A percentile compares a stretch with the other conserved stretches of the same genome.
These are phyloP conservation scores for Penicillium psychrosexuale DNA, from an alignment of 2,329 filamentous ascomycete genomes.

Conservation along the genomic window DNA sequence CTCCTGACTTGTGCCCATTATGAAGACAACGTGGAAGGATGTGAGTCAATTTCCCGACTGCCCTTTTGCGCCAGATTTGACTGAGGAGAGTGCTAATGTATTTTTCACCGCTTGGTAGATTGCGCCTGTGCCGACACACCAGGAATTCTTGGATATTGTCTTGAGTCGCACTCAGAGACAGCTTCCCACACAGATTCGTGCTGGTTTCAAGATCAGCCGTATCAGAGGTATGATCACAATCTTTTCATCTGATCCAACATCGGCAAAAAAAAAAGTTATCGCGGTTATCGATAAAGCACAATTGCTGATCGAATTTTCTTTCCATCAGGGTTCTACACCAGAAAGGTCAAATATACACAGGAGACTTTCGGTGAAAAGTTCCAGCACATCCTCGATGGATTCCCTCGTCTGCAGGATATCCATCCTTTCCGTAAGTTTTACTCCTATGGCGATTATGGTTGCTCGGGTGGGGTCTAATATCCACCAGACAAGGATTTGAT, in stretches of 20 bases:
- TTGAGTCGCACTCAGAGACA: slow-evolving; percentile 89
- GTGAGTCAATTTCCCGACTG: slow-evolving; percentile 27
- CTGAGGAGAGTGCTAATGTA: slow-evolving; percentile 29
- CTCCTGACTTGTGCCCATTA: slow-evolving; percentile 38
- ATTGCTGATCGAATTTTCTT: slow-evolving; percentile 31
- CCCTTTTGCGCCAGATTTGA: neutral
- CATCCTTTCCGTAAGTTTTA: slow-evolving; percentile 74
- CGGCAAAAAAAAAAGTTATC: slow-evolving; percentile 18
- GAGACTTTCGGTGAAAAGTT: slow-evolving; percentile 97
- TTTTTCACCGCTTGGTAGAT: slow-evolving; percentile 53
- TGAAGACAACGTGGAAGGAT: slow-evolving; percentile 62
- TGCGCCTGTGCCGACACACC: slow-evolving; percentile 80
- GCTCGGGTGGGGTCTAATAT: slow-evolving; percentile 17
- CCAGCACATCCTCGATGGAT: slow-evolving; percentile 82
- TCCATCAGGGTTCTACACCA: slow-evolving; percentile 76
- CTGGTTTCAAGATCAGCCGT: slow-evolving; percentile 93
- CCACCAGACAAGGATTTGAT: slow-evolving; percentile 69
- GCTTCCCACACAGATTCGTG: slow-evolving; percentile 89
- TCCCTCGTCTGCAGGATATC: slow-evolving; percentile 88
- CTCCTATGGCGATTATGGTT: slow-evolving; percentile 10
- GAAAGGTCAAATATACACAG: slow-evolving; percentile 97
- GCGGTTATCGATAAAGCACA: slow-evolving; percentile 27
- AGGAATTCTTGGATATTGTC: slow-evolving; percentile 97
- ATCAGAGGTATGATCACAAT: slow-evolving; percentile 59
- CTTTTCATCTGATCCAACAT: neutral